Conservation (phyloP, 352 stramenopile genomes). For the Pythium scleroteichum region DNA sequence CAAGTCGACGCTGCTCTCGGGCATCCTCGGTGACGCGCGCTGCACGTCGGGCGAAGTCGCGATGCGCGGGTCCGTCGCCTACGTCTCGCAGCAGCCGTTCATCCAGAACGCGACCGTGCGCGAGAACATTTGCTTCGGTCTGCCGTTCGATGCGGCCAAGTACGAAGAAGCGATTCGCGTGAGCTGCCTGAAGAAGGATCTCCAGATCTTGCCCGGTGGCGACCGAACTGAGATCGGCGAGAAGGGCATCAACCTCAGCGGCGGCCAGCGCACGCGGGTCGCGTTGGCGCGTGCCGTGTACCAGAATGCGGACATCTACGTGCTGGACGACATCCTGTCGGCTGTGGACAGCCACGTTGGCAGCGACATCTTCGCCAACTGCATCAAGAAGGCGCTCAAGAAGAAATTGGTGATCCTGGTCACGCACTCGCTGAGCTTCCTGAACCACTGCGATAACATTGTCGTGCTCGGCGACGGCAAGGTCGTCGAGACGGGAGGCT, state of each 20-base stretch:
- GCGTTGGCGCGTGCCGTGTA: constrained; percentile 95
- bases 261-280: constrained; percentile 94
- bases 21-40: constrained; percentile 44
- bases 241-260: constrained; percentile 97
- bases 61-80: constrained; percentile 48
- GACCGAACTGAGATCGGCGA: constrained; percentile 98
- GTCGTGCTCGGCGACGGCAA: constrained; percentile 59
- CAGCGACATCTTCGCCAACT: constrained; percentile 93
- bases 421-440: constrained; percentile 87
- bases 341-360: constrained; percentile 97
- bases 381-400: constrained; percentile 85
- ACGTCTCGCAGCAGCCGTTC: constrained; percentile 58
- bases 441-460: constrained; percentile 59
- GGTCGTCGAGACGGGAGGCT: constrained; percentile 59
- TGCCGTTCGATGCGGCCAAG: constrained; percentile 35
- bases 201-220: constrained; percentile 88
- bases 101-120: constrained; percentile 53
- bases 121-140: constrained; percentile 53
- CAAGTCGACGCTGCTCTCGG: constrained; percentile 71
- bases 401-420: constrained; percentile 93
- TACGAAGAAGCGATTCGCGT: constrained; percentile 59
- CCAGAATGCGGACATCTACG: constrained; percentile 92
- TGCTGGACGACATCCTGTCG: constrained; percentile 96
- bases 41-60: constrained; percentile 30
- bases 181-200: constrained; percentile 81